phyloP scores from a whole-genome alignment of 257 asterid genomes.

The Solanum rostratum region DNA sequence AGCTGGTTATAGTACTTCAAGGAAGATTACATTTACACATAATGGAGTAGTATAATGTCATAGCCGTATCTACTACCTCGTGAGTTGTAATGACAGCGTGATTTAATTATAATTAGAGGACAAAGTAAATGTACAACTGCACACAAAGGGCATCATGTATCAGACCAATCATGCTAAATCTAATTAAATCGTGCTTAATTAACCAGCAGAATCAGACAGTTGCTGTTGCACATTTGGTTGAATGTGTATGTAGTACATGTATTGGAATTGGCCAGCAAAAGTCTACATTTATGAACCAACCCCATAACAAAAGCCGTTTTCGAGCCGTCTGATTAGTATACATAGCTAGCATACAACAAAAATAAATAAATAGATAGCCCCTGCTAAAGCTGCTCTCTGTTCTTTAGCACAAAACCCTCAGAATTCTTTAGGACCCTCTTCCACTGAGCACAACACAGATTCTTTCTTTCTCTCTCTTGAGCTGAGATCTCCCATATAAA shows the following conservation, averaged over 20 bases:
- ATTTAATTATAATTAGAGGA: neutral
- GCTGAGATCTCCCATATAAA: slow-evolving; percentile 11
- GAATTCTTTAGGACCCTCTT: slow-evolving; percentile 25
- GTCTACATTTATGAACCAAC: slow-evolving; percentile 36
- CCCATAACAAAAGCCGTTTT: slow-evolving; percentile 28
- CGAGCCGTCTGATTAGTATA: slow-evolving; percentile 50
- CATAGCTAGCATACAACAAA: slow-evolving; percentile 4
- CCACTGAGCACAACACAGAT: slow-evolving; percentile 16
- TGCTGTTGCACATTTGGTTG: neutral
- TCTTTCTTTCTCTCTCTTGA: slow-evolving; percentile 19
- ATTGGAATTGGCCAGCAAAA: neutral
- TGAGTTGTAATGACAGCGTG: neutral
- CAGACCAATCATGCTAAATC: neutral
- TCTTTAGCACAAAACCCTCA: slow-evolving; percentile 17
- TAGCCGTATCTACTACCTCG: neutral
- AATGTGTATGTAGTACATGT: neutral
- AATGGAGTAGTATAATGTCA: neutral
- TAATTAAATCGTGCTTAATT: neutral
- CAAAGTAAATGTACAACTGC: neutral
- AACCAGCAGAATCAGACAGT: neutral
- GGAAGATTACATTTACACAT: neutral
- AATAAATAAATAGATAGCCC: neutral
- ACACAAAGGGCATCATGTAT: neutral
- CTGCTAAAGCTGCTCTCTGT: slow-evolving; percentile 60
- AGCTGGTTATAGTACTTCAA: neutral